Base-by-base conservation (phyloP, 2,329 filamentous ascomycete genomes). In the Ophiostoma himal-ulmi region DNA sequence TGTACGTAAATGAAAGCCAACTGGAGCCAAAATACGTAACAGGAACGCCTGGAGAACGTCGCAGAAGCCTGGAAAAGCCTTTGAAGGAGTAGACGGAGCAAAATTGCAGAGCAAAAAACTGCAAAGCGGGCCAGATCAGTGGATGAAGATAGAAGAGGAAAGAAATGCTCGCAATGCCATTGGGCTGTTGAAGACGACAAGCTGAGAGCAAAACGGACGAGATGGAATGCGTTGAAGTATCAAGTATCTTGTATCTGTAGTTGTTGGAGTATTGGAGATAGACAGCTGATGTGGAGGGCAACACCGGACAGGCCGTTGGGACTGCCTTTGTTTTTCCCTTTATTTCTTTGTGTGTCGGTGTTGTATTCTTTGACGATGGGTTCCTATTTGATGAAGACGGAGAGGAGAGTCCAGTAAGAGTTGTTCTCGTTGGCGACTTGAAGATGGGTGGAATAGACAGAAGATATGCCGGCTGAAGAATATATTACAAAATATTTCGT, bases 281-380 rank as follows among this genome's bases (percentile, higher is more conserved):
- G 8, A 10, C 8, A 57, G 44, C 52, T 26, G 52, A 26, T 8
- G n/a, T 5, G 3, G 17, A 26, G 52, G 5, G n/a, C 10, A 26
- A 14, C 2, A 57, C 52, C 52, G 52, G 52, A 26, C 52, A 26
- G 52, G 52, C 48, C 52, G 52, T 57, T 26, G 22, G 52, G 39
- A 44, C 52, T 13, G 52, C 2, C 44, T 48, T 57, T 48, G 44
- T 48, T 48, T 57, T 26, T 57, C 52, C 11, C 22, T 57, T 57
- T 57, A 26, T 22, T 57, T 57, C 52, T 57, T 26, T 57, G 22
- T 57, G 3, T 54, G 48, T n/a, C 20, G 20, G 48, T 54, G 44
- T n/a, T 26, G 52, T 14, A 22, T 57, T 57, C 52, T 57, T 57
- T 57, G 52, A 57, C n/a, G 52, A 57, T 26, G 52, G n/a, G 48